Evolutionary conservation across 805 yeast genomes (phyloP), one percentile per base, ranked within the genome.

Genomic region (Metschnikowia santaceciliae): DNA sequence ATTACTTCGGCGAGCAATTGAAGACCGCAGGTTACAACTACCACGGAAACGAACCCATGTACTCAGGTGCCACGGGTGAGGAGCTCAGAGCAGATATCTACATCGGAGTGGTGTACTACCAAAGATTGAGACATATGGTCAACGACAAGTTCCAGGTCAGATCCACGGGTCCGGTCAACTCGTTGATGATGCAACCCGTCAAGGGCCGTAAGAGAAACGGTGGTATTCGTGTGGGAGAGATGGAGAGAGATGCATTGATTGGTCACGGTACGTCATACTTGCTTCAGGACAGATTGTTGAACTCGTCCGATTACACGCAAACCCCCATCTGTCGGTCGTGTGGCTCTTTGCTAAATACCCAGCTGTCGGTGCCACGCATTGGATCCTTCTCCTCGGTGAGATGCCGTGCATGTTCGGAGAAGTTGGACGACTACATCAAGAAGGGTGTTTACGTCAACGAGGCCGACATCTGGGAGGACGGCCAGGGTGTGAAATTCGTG

Each of bases 161-260:
- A 75, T 89, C 97, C 4, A 94, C 99, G 15, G 99, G 99, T 66
- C 98, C 98, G 6, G 98, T 94, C 26, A 92, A 92, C 71, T 82
- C 94, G 35, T 80, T 94, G 68, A 94, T 98, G 15, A 90, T 92
- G 97, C 99, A 94, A 79, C 99, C 99, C 38, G 99, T 94, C 50
- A 94, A 94, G 76, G 99, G 99, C 64, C 86, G 99, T 76, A 94
- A 94, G 84, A 84, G 98, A 76, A 84, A 87, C 58, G 99, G 99
- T 74, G 99, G 99, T 86, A 94, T 94, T 61, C 95, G 99, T 80
- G 96, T 94, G 37, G 99, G 99, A 70, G 99, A 94, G 72, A 94
- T 94, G 99, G 99, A 94, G 75, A 88, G 99, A 75, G 99, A 94
- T 80, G 99, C 99, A 2, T 77, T 94, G 62, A 90, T 94, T 69